Evolutionary conservation across 2,329 filamentous ascomycete species (phyloP).

Genomic region (Ascochyta clinopodiicola): DNA sequence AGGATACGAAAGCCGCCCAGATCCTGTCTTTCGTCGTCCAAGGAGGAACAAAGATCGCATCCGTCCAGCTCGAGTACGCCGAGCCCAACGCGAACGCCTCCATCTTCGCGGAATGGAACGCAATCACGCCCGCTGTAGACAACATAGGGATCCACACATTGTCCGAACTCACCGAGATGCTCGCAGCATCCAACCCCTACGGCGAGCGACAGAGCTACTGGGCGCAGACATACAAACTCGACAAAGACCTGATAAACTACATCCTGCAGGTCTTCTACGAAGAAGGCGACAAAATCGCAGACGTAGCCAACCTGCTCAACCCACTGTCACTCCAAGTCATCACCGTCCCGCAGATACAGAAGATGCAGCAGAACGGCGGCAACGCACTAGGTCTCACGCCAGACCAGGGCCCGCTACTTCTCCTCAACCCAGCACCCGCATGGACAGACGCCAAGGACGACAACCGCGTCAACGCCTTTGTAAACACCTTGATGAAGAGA

Average conservation of each 20-base stretch:
- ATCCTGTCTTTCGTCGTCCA: conserved; percentile 31
- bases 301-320: neutral
- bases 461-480: conserved; percentile 16
- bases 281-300: neutral
- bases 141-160: conserved; percentile 32
- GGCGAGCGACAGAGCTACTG: conserved; percentile 20
- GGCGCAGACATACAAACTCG: conserved; percentile 17
- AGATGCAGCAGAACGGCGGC: conserved; percentile 20
- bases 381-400: conserved; percentile 30
- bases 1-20: conserved; percentile 27
- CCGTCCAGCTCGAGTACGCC: conserved; percentile 33
- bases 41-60: conserved; percentile 27
- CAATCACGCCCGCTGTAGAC: conserved; percentile 34
- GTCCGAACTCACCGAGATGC: conserved; percentile 25
- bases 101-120: conserved; percentile 36
- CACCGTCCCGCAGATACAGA: conserved; percentile 31
- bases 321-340: conserved; percentile 13
- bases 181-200: conserved; percentile 7
- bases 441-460: conserved; percentile 30
- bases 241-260: conserved; percentile 19
- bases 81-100: conserved; percentile 31
- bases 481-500: conserved; percentile 7
- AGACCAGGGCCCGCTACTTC: conserved; percentile 24
- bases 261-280: conserved; percentile 22
- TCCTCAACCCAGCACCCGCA: conserved; percentile 23